Conservation (phyloP, 768 basidiomycete species). For the Rhizopogon rudus region DNA sequence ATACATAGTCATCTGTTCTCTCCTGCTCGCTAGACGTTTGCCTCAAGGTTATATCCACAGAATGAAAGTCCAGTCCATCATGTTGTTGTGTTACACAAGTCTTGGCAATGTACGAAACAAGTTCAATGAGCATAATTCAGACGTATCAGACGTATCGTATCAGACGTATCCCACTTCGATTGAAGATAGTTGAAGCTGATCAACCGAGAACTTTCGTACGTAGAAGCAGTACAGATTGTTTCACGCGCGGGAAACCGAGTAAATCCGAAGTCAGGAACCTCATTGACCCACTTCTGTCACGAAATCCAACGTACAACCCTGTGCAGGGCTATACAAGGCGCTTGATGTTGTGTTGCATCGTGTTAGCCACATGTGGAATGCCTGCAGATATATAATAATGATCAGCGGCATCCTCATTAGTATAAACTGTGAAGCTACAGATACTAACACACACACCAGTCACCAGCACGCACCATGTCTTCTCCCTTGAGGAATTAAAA, state of each 20-base stretch:
- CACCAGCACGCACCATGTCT: neutral
- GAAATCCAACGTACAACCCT: neutral
- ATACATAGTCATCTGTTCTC: too few relatives aligned
- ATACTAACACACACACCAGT: neutral
- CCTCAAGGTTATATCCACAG: neutral
- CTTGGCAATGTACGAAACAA: neutral
- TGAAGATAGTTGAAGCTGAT: neutral
- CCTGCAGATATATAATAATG: neutral
- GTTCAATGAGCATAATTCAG: too few relatives aligned
- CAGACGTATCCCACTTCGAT: neutral
- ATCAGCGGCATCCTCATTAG: neutral
- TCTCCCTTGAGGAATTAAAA: neutral
- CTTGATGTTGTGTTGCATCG: neutral
- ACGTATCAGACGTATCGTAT: neutral
- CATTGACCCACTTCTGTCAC: neutral
- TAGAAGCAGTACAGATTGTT: too few relatives aligned
- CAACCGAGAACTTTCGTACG: neutral
- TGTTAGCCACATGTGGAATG: neutral
- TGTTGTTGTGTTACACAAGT: neutral
- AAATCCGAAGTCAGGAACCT: neutral
- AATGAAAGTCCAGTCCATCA: neutral
- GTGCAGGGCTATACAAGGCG: neutral
- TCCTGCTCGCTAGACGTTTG: neutral
- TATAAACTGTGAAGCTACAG: neutral
- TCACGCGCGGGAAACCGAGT: neutral